Evolutionary conservation across 768 basidiomycete species (phyloP).

Genomic region (Phlebiopsis flavidoalba): DNA sequence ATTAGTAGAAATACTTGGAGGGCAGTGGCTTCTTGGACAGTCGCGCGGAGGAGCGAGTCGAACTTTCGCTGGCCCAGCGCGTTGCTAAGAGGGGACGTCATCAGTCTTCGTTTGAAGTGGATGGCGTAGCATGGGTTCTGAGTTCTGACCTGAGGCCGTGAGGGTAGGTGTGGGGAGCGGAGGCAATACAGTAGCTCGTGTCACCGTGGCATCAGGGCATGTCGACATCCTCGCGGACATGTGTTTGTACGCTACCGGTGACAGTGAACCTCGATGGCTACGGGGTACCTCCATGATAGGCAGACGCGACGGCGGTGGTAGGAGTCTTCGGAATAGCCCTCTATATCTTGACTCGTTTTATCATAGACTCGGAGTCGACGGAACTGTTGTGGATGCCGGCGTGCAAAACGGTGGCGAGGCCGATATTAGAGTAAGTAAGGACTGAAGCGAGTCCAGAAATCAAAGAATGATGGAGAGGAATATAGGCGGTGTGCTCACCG

Average conservation of each 20-base stretch:
- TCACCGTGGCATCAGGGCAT: too few relatives aligned
- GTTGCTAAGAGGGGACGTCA: background rate
- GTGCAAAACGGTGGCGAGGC: constrained; percentile 26
- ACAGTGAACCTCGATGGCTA: background rate
- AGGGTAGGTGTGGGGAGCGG: constrained; percentile 2
- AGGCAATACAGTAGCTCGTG: background rate
- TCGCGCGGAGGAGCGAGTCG: constrained; percentile 16
- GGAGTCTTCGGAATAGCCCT: constrained; percentile 1
- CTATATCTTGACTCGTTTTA: background rate
- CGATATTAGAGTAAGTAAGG: constrained; percentile 35
- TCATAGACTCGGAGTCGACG: background rate
- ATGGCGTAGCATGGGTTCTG: background rate
- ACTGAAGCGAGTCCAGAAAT: constrained; percentile 27
- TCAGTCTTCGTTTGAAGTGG: background rate
- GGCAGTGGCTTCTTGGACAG: constrained; percentile 27
- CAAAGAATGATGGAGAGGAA: background rate
- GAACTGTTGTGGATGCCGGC: background rate
- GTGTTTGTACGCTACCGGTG: background rate
- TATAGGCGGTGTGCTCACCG: constrained; percentile 31
- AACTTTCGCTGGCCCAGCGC: constrained; percentile 8
- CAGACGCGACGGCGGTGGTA: background rate
- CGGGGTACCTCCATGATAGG: constrained; percentile 8
- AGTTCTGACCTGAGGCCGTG: background rate
- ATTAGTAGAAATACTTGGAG: constrained; percentile 11
- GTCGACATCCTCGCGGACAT: constrained; percentile 3